phyloP scores from a whole-genome alignment of 208 protist species.

The Vickermania spadyakhi region DNA sequence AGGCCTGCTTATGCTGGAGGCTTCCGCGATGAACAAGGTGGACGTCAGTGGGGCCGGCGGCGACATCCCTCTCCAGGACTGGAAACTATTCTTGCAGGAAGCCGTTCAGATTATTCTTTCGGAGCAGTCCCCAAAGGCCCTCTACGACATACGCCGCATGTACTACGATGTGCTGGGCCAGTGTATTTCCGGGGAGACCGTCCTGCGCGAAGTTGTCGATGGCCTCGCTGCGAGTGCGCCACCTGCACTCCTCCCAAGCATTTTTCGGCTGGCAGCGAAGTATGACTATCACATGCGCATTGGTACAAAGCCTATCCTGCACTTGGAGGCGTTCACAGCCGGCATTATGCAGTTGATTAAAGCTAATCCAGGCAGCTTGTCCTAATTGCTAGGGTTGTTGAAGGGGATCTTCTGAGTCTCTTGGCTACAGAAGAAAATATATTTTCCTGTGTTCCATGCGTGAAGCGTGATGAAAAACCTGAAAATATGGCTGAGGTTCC shows the following conservation, averaged over 20 bases:
- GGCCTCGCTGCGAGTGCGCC: slow-evolving; percentile 75
- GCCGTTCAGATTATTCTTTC: slow-evolving; percentile 89
- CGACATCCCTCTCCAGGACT: slow-evolving; percentile 89
- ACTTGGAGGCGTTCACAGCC: slow-evolving; percentile 98
- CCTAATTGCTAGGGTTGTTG: too few relatives aligned
- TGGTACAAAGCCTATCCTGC: slow-evolving; percentile 96
- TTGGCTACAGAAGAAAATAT: too few relatives aligned
- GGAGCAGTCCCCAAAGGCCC: slow-evolving; percentile 91
- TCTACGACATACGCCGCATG: slow-evolving; percentile 92
- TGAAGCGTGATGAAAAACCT: too few relatives aligned
- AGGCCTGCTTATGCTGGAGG: slow-evolving; percentile 96
- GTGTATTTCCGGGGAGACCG: slow-evolving; percentile 97
- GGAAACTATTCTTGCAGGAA: slow-evolving; percentile 91
- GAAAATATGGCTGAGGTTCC: too few relatives aligned
- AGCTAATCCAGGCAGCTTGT: too few relatives aligned
- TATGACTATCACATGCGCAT: slow-evolving; percentile 96
- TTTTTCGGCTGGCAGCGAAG: slow-evolving; percentile 89
- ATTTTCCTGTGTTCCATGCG: too few relatives aligned
- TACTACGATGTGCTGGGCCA: slow-evolving; percentile 98
- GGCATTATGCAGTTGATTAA: slow-evolving; percentile 84
- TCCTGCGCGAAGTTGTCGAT: slow-evolving; percentile 86
- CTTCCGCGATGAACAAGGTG: slow-evolving; percentile 77
- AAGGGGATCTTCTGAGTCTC: too few relatives aligned
- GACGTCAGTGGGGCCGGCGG: slow-evolving; percentile 68
- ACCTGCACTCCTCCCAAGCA: slow-evolving; percentile 45